These are phyloP conservation scores for Clavispora fructus DNA, from an alignment of 805 yeast species.

Conservation along the genomic window DNA sequence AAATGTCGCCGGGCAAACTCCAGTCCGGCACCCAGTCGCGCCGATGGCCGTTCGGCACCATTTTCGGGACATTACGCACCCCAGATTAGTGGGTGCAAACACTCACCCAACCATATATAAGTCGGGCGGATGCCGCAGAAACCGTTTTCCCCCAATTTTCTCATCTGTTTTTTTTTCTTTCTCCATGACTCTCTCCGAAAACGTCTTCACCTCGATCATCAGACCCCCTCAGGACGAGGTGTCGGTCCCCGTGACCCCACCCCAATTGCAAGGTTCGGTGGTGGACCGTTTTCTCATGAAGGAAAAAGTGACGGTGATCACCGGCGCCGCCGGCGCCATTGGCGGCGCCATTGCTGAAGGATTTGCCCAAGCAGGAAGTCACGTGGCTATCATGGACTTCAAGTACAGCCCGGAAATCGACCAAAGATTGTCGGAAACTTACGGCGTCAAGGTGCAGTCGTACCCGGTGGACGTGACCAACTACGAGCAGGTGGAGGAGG, in stretches of 20 bases:
- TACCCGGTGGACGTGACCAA: conserved; percentile 57
- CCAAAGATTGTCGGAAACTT: conserved; percentile 32
- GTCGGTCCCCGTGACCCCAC: conserved; percentile 13
- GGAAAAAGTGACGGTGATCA: conserved; percentile 24
- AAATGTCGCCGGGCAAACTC: no score
- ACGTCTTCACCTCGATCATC: conserved; percentile 12
- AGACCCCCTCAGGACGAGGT: conserved; percentile 14
- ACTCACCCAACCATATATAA: not conserved
- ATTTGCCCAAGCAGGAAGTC: conserved; percentile 60
- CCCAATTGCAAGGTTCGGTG: conserved; percentile 11
- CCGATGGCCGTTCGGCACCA: no score
- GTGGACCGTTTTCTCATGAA: conserved; percentile 13
- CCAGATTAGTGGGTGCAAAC: no score
- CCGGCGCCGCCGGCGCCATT: conserved; percentile 29
- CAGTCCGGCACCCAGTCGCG: no score
- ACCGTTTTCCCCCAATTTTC: no score
- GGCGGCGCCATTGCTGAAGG: conserved; percentile 25
- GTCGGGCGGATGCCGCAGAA: not conserved
- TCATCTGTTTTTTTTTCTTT: not conserved
- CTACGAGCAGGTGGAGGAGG: conserved; percentile 42
- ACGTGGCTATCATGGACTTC: conserved; percentile 40
- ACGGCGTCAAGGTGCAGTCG: conserved; percentile 59
- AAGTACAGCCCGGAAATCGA: conserved; percentile 25
- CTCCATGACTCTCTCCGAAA: conserved; percentile 4
- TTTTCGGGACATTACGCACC: not conserved